A percentile compares a stretch with the other conserved stretches of the same genome.
Conservation (phyloP, 208 protist genomes). For the Histomonas meleagridis region DNA sequence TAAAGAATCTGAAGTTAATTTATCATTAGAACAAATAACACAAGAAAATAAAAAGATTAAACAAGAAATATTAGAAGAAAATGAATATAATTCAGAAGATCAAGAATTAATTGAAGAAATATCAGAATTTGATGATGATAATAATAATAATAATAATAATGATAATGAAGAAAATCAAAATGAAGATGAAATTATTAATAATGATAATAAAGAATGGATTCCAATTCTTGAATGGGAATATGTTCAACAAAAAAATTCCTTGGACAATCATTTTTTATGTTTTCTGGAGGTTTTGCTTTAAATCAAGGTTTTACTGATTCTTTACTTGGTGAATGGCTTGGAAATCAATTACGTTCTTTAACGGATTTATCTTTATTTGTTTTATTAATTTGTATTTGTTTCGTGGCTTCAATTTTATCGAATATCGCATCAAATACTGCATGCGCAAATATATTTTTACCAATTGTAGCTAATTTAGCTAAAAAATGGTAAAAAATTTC, state of each 20-base stretch:
- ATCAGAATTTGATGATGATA: not conserved
- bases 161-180: not conserved
- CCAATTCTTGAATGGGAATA: conserved; percentile 20
- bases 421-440: conserved; percentile 37
- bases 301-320: conserved; percentile 40
- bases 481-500: conserved; percentile 20
- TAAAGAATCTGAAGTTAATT: not conserved
- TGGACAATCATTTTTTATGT: conserved; percentile 43
- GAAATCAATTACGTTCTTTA: not conserved
- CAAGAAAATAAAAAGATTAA: not conserved
- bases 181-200: not conserved
- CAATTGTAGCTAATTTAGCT: conserved; percentile 27
- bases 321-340: not conserved
- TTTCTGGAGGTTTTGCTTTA: conserved; percentile 45
- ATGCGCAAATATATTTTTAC: conserved; percentile 38
- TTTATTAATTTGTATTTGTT: not conserved
- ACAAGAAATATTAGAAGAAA: not conserved
- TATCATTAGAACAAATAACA: not conserved
- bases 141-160: not conserved
- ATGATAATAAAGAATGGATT: not conserved
- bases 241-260: conserved; percentile 38
- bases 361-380: not conserved
- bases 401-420: not conserved
- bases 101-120: not conserved
- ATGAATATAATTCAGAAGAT: not conserved